A percentile compares a stretch with the other conserved stretches of the same genome.
phyloP scores from a whole-genome alignment of 2,329 filamentous ascomycete species.

The Neoascochyta sp. region DNA sequence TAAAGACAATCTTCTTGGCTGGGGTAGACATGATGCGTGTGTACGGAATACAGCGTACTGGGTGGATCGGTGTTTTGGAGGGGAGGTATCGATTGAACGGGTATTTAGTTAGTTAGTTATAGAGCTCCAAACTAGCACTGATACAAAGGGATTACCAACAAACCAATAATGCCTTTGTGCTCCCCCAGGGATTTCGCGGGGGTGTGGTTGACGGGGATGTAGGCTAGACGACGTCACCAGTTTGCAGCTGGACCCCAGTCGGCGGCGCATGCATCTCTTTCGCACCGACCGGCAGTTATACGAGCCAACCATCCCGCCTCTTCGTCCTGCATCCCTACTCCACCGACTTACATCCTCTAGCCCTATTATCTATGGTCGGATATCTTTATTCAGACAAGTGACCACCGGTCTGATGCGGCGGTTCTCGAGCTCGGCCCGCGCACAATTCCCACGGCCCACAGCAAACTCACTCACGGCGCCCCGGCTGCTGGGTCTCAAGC shows the following conservation, averaged over 20 bases:
- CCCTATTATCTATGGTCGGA: constrained; percentile 29
- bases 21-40: constrained; percentile 20
- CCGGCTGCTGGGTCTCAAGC: constrained; percentile 30
- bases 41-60: too few species aligned
- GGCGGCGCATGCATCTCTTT: constrained; percentile 8
- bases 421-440: constrained; percentile 43
- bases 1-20: constrained; percentile 43
- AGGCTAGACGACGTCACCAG: constrained; percentile 17
- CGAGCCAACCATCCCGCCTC: constrained; percentile 1
- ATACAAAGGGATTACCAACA: too few species aligned
- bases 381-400: constrained; percentile 33
- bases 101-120: too few species aligned
- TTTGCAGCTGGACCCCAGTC: constrained; percentile 7
- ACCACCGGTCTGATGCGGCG: constrained; percentile 47
- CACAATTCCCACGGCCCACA: constrained; percentile 22
- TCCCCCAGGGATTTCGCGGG: too few species aligned
- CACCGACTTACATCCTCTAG: constrained; percentile 7
- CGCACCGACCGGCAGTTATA: constrained; percentile 8
- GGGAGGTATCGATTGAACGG: too few species aligned
- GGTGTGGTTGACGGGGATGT: too few species aligned
- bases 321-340: constrained; percentile 3
- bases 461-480: constrained; percentile 21
- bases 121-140: too few species aligned
- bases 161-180: too few species aligned
- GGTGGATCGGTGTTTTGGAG: too few species aligned